phyloP scores from a whole-genome alignment of 768 basidiomycete species.

The Xerocomellus intermedius region DNA sequence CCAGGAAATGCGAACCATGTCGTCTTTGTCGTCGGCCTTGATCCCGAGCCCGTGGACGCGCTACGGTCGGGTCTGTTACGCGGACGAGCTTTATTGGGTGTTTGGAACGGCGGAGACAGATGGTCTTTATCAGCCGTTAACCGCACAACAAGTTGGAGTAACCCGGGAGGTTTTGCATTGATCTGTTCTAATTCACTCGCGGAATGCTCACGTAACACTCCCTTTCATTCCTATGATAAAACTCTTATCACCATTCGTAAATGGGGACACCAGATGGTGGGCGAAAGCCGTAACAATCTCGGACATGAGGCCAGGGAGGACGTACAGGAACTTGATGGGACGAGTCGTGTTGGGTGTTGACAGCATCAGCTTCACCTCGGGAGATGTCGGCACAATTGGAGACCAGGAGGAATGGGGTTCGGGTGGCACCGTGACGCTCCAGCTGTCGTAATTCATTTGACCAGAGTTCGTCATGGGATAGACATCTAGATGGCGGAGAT shows the following conservation, averaged over 20 bases:
- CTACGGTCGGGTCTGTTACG: slow-evolving; percentile 15
- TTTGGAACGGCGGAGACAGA: slow-evolving; percentile 19
- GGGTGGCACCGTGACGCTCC: slow-evolving; percentile 28
- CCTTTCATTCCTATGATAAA: slow-evolving; percentile 29
- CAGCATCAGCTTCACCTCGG: not conserved
- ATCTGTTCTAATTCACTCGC: too few relatives aligned
- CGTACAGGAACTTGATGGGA: slow-evolving; percentile 17
- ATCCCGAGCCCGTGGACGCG: slow-evolving; percentile 13
- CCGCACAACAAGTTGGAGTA: not conserved
- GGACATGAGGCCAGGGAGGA: slow-evolving; percentile 37
- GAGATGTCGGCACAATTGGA: slow-evolving; percentile 8
- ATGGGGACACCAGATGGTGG: slow-evolving; percentile 66
- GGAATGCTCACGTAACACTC: slow-evolving; percentile 6
- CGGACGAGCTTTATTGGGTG: slow-evolving; percentile 20
- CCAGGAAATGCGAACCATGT: slow-evolving; percentile 11
- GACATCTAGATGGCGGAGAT: not conserved
- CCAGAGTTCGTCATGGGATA: slow-evolving; percentile 40
- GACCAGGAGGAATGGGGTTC: not conserved
- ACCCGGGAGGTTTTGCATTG: slow-evolving; percentile 10
- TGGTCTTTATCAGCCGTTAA: slow-evolving; percentile 15
- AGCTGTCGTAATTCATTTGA: slow-evolving; percentile 48
- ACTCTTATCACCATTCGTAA: slow-evolving; percentile 28
- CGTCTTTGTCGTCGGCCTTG: slow-evolving; percentile 10
- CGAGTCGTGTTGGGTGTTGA: slow-evolving; percentile 6
- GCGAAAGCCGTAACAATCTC: slow-evolving; percentile 84